Base-by-base conservation (phyloP, 495 filamentous ascomycete genomes). In the Hypoxylon trugodes region DNA sequence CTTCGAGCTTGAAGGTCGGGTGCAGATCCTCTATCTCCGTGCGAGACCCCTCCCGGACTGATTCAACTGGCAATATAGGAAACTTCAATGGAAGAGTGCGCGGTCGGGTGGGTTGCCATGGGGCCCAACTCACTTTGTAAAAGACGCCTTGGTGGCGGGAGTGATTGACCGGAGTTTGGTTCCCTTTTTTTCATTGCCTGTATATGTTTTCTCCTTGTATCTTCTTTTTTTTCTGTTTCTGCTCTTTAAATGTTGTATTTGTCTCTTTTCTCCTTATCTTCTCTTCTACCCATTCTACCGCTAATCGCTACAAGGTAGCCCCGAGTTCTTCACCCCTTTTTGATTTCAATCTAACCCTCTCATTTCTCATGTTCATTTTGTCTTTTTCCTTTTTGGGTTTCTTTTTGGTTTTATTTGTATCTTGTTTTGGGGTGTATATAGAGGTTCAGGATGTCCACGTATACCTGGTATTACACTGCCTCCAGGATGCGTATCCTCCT, bases 21-120 rank as follows among this genome's bases (percentile, higher is more conserved):
- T 16, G 36, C 36, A 15, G 36, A 50, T 10, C 30, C 32, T 40
- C 35, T 43, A 59, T 38, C 45, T 50, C 35, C 18, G 22, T 15
- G 12, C 35, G 56, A 12, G 19, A 22, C 21, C 35, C 54, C 45
- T 37, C 37, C 40, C 28, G 28, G 30, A 15, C 8, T 19, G 15
- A 7, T 1, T 24, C 26, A n/a, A 21, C 30, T 36, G 5, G 38
- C 4, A 6, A n/a, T 22, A 60, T 43, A 30, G 46, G 47, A 60
- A 60, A 60, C 46, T 35, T 30, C 57, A 35, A 52, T n/a, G 46
- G 47, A 46, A 43, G 36, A 47, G 57, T 60, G 57, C 57, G 57
- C 47, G 16, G 57, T 45, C 35, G 47, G 13, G 19, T 22, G 18
- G 8, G 18, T 10, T 43, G 40, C 8, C 16, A 43, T 8, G 8